These are phyloP conservation scores for Pisolithus microcarpus DNA, from an alignment of 768 basidiomycete species.

Conservation along the genomic window DNA sequence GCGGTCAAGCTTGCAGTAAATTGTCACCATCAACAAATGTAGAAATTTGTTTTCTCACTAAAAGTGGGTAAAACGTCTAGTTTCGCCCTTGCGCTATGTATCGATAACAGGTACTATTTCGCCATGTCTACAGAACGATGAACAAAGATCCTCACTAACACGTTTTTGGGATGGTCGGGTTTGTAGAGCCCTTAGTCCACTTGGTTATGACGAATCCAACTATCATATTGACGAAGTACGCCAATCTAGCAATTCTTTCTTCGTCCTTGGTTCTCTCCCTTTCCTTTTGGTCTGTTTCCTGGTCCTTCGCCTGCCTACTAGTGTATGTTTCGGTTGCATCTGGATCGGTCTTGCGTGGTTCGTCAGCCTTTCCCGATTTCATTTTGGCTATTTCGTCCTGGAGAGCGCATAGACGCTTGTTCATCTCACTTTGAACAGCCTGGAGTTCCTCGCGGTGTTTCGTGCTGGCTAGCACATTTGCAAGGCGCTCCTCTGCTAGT, in stretches of 20 bases:
- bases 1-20: too few species aligned
- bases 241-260: conserved; percentile 13
- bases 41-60: too few species aligned
- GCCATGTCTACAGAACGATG: background rate
- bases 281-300: conserved; percentile 19
- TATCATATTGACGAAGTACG: background rate
- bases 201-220: background rate
- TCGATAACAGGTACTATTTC: background rate
- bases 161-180: background rate
- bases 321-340: conserved; percentile 24
- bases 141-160: background rate
- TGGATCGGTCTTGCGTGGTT: conserved; percentile 2
- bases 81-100: too few species aligned
- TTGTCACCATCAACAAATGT: too few species aligned
- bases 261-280: conserved; percentile 1
- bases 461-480: conserved; percentile 19
- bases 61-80: too few species aligned
- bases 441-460: conserved; percentile 25
- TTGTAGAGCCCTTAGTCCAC: background rate
- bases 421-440: conserved; percentile 20
- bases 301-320: conserved; percentile 15
- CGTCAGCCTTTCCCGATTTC: conserved; percentile 13
- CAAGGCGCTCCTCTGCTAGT: conserved; percentile 27
- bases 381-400: background rate
- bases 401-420: background rate